A percentile compares a stretch with the other conserved stretches of the same genome.
Conservation (phyloP, 2,329 filamentous ascomycete genomes). For the Claviceps fusiformis region DNA sequence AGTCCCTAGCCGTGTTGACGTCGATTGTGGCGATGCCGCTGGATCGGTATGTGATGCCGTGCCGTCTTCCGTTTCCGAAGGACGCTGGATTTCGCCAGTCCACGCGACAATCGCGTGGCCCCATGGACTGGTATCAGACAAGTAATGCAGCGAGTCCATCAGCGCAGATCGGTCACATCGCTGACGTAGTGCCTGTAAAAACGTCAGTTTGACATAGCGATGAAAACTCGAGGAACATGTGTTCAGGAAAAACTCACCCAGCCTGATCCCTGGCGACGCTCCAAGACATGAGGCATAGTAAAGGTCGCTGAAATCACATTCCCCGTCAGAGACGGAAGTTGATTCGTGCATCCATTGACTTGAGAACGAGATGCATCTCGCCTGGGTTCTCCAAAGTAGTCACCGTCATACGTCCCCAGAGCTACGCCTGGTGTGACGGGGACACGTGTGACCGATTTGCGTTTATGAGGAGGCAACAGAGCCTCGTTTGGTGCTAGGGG, state of each 20-base stretch:
- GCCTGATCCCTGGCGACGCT: background rate
- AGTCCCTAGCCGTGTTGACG: background rate
- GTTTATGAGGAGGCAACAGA: constrained; percentile 3
- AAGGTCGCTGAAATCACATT: constrained; percentile 3
- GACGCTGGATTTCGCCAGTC: constrained; percentile 64
- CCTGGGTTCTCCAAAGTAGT: background rate
- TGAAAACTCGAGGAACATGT: background rate
- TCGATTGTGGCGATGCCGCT: background rate
- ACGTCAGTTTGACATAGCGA: background rate
- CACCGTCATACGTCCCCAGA: constrained; percentile 3
- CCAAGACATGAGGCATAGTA: constrained; percentile 1
- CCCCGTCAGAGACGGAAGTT: background rate
- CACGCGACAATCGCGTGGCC: constrained; percentile 85
- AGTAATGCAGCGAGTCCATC: constrained; percentile 76
- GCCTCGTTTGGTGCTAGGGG: constrained; percentile 1
- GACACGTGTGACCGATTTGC: constrained; percentile 1
- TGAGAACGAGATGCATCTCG: background rate
- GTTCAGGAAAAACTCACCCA: background rate
- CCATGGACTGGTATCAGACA: constrained; percentile 73
- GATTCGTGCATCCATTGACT: background rate
- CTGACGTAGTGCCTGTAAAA: constrained; percentile 2
- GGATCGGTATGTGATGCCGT: background rate
- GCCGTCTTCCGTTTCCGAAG: constrained; percentile 12
- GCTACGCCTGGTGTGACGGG: constrained; percentile 6
- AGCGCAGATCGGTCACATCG: constrained; percentile 78